Evolutionary conservation across 2,329 filamentous ascomycete genomes (phyloP).

Genomic region (Juglanconis sp.): DNA sequence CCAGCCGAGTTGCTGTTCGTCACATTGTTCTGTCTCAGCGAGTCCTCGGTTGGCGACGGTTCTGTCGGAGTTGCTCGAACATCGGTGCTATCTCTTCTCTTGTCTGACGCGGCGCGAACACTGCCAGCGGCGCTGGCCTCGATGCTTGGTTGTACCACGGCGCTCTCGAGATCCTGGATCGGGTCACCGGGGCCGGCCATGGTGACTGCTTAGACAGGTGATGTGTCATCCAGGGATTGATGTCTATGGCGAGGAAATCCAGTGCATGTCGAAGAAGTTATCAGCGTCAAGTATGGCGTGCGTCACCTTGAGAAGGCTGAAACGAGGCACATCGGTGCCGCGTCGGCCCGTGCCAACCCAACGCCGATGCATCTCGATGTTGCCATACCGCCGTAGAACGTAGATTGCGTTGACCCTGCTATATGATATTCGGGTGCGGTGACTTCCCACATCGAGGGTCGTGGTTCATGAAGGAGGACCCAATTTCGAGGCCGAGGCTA

Average conservation of each 20-base stretch:
- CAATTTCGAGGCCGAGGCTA: too few relatives aligned
- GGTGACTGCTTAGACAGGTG: background rate
- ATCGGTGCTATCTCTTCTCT: background rate
- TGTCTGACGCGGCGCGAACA: background rate
- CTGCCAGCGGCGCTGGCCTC: background rate
- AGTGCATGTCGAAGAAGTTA: background rate
- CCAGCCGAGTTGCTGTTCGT: background rate
- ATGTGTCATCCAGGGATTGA: background rate
- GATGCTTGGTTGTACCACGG: background rate
- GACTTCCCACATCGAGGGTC: too few relatives aligned
- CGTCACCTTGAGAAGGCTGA: background rate
- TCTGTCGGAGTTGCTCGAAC: background rate
- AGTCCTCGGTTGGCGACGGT: background rate
- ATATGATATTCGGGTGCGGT: too few relatives aligned
- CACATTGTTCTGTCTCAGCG: background rate
- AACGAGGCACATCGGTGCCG: background rate
- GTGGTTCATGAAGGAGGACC: too few relatives aligned
- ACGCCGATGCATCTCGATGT: background rate
- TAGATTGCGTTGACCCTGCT: too few relatives aligned
- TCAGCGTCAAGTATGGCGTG: background rate
- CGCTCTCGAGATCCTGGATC: conserved; percentile 9
- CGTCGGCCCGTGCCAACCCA: background rate
- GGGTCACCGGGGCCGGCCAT: conserved; percentile 2
- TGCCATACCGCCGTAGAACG: too few relatives aligned
- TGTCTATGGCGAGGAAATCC: background rate